Evolutionary conservation across 257 asterid species (phyloP).

Genomic region (Capsicum baccatum): DNA sequence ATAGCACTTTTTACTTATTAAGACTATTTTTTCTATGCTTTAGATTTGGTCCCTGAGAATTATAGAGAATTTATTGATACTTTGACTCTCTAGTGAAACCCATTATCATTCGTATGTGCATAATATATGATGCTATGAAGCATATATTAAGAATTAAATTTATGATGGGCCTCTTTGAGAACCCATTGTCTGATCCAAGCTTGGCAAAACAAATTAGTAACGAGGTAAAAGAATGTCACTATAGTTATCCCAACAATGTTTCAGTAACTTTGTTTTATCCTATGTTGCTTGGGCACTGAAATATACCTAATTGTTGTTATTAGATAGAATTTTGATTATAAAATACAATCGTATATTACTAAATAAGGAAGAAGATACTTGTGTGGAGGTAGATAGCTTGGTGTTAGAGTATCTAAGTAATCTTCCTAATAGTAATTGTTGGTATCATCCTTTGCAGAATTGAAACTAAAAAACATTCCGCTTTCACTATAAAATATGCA

Average conservation of each 20-base stretch:
- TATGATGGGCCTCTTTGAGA: slow-evolving; percentile 55
- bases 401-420: no score
- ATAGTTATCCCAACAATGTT: neutral
- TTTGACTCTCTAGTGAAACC: slow-evolving; percentile 53
- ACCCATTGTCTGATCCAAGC: slow-evolving; percentile 64
- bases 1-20: neutral
- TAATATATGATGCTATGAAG: slow-evolving; percentile 66
- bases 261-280: neutral
- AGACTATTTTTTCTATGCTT: neutral
- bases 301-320: no score
- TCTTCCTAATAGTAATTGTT: no score
- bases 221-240: slow-evolving; percentile 41
- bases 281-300: neutral
- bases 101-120: slow-evolving; percentile 61
- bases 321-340: no score
- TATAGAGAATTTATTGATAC: slow-evolving; percentile 47
- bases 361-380: no score
- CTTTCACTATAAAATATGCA: no score
- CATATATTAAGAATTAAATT: slow-evolving; percentile 68
- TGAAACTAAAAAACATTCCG: no score
- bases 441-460: no score
- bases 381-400: no score
- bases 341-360: no score
- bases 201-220: slow-evolving; percentile 58
- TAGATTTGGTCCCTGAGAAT: slow-evolving; percentile 69